Evolutionary conservation across 2,329 filamentous ascomycete species (phyloP), one percentile per base, ranked within the genome.

Genomic region (Endothia cerciana): DNA sequence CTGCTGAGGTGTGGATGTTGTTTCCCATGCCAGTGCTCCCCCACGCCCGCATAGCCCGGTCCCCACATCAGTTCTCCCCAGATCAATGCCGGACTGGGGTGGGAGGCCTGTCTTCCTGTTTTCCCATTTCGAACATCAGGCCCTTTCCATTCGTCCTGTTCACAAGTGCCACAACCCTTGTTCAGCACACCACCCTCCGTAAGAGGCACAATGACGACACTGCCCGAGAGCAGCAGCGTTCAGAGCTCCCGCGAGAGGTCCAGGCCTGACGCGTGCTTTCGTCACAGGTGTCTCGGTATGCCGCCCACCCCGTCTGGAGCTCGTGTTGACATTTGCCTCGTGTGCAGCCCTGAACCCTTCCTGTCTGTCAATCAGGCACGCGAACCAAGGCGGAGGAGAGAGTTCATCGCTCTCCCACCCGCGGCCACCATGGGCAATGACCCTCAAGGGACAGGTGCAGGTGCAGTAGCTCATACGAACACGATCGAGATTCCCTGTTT

Each of bases 181-280:
- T 59, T 47, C 61, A 62, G 45, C 43, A 56, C 40, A 59, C 41
- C 63, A 62, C 60, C 58, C 61, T 47, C 38, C 22, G 25, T 38
- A 28, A 58, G 49, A 56, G 40, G 66, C 56, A 66, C 47, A 49
- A 67, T 68, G 67, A 68, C 67, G 67, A 60, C 67, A 68, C 51
- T 53, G 36, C 47, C 43, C 41, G 30, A 36, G 43, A 36, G 55
- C 25, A 45, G 43, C 45, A 17, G n/a, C 28, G 43, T 51, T 61
- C 60, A 33, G 60, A 45, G 38, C 61, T 11, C 55, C 43, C 49
- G 11, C 53, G 22, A 43, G 41, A 41, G 60, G 47, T 41, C 36
- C 22, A n/a, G 33, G 36, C 3, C 22, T 15, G n/a, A 40, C 10
- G 55, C 33, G 55, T 58, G 55, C 56, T 63, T 41, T 64, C 67